Conservation (phyloP, 768 basidiomycete genomes). For the Suillus fuscotomentosus region DNA sequence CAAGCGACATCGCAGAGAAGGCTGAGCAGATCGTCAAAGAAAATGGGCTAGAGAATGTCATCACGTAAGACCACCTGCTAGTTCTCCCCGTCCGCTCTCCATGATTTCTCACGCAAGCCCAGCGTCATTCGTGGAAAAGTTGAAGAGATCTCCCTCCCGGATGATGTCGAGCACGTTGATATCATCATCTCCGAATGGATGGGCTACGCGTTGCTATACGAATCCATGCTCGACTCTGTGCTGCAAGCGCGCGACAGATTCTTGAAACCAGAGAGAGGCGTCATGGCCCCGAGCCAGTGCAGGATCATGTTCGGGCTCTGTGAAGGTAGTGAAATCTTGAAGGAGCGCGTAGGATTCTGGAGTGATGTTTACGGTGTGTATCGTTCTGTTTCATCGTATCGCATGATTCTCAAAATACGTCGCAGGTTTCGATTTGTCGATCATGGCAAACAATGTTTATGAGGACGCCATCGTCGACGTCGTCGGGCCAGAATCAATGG, state of each 20-base stretch:
- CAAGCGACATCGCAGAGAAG: slow-evolving; percentile 77
- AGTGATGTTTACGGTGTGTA: slow-evolving; percentile 80
- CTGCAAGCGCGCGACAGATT: slow-evolving; percentile 86
- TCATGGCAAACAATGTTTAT: slow-evolving; percentile 74
- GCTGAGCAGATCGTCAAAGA: slow-evolving; percentile 75
- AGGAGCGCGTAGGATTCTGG: slow-evolving; percentile 90
- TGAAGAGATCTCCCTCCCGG: slow-evolving; percentile 81
- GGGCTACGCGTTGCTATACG: slow-evolving; percentile 90
- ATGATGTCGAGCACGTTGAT: slow-evolving; percentile 75
- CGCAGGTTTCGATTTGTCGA: slow-evolving; percentile 83
- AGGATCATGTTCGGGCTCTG: slow-evolving; percentile 83
- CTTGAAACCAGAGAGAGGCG: slow-evolving; percentile 61
- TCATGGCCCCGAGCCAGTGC: slow-evolving; percentile 91
- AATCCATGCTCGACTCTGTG: slow-evolving; percentile 97
- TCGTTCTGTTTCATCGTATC: neutral
- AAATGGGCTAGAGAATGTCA: slow-evolving; percentile 69
- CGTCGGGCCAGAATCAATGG: slow-evolving; percentile 59
- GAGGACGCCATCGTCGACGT: slow-evolving; percentile 86
- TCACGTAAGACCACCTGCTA: slow-evolving; percentile 45
- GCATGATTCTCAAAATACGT: neutral
- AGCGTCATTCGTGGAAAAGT: slow-evolving; percentile 89
- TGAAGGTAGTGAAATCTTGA: slow-evolving; percentile 69
- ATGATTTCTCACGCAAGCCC: neutral
- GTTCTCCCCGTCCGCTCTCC: neutral
- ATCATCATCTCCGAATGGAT: slow-evolving; percentile 99